A percentile compares a stretch with the other conserved stretches of the same genome.
These are phyloP conservation scores for Chaetomium sp. DNA, from an alignment of 2,329 filamentous ascomycete genomes.

Conservation along the genomic window DNA sequence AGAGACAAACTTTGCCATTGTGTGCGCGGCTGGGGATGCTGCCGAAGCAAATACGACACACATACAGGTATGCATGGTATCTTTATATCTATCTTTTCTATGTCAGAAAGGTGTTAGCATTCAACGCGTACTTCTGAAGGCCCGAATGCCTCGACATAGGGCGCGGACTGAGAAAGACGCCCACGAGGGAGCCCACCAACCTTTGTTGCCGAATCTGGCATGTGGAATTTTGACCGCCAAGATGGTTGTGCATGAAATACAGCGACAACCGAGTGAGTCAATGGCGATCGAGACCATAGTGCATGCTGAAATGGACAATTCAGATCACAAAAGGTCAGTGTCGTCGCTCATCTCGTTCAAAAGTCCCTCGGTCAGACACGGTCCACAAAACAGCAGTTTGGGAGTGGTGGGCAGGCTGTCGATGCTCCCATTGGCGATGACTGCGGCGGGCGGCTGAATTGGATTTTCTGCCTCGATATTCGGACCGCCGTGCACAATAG, in stretches of 20 bases:
- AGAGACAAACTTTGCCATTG: neutral
- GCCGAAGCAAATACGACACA: neutral
- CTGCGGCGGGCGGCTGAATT: neutral
- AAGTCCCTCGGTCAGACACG: neutral
- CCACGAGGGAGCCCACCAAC: neutral
- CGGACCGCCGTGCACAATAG: neutral
- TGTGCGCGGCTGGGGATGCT: neutral
- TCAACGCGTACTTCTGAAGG: neutral
- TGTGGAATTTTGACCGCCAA: neutral
- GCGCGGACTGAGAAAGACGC: neutral
- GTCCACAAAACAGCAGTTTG: neutral
- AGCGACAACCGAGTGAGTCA: neutral
- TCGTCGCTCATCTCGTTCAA: neutral
- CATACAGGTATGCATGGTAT: neutral
- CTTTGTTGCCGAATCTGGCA: neutral
- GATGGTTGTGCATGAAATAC: neutral
- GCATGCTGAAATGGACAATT: neutral
- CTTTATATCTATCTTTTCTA: neutral
- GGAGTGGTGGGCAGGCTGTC: neutral
- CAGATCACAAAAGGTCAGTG: neutral
- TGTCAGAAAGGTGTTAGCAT: neutral
- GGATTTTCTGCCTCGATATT: neutral
- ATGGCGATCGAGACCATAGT: neutral
- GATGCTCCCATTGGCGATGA: neutral
- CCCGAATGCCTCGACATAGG: neutral